These are phyloP conservation scores for Tilletia horrida DNA, from an alignment of 1,284 basidiomycete species.

Conservation along the genomic window DNA sequence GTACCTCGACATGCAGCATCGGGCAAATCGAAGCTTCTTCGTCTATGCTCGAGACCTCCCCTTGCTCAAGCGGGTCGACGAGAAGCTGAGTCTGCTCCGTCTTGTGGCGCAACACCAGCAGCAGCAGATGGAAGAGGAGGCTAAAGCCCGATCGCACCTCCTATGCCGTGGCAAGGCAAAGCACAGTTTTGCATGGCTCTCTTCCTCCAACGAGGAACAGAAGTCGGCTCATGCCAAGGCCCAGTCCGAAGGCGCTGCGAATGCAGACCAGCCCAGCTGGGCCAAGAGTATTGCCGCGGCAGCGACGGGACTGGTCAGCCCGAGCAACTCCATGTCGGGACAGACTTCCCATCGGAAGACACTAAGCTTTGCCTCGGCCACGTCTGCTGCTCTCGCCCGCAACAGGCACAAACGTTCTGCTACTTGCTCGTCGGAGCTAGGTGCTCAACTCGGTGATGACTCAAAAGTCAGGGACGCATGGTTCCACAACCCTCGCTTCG, in stretches of 20 bases:
- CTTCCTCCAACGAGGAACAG: not conserved
- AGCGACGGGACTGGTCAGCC: conserved; percentile 18
- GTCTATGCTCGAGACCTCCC: conserved; percentile 79
- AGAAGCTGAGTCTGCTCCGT: conserved; percentile 56
- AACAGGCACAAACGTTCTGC: not conserved
- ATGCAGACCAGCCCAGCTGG: conserved; percentile 13
- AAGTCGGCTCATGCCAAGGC: not conserved
- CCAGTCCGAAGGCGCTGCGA: not conserved
- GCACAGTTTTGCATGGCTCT: conserved; percentile 21
- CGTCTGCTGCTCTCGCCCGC: not conserved
- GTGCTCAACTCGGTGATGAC: not conserved
- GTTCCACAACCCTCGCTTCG: conserved; percentile 88
- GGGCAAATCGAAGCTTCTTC: conserved; percentile 70
- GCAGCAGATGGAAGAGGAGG: conserved; percentile 20
- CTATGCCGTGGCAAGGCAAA: not conserved
- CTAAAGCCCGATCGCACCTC: conserved; percentile 3
- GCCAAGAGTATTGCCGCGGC: conserved; percentile 11
- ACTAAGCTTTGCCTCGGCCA: conserved; percentile 9
- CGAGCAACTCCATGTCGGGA: not conserved
- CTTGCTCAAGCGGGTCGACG: conserved; percentile 73
- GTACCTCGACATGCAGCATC: conserved; percentile 71
- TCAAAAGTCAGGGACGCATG: conserved; percentile 72
- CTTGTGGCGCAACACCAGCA: conserved; percentile 14
- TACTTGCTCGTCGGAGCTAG: not conserved
- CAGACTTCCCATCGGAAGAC: not conserved